Percentiles rank a stretch among this genome's conserved stretches.
phyloP scores from a whole-genome alignment of 768 basidiomycete genomes.

The Podaxis pistillaris region DNA sequence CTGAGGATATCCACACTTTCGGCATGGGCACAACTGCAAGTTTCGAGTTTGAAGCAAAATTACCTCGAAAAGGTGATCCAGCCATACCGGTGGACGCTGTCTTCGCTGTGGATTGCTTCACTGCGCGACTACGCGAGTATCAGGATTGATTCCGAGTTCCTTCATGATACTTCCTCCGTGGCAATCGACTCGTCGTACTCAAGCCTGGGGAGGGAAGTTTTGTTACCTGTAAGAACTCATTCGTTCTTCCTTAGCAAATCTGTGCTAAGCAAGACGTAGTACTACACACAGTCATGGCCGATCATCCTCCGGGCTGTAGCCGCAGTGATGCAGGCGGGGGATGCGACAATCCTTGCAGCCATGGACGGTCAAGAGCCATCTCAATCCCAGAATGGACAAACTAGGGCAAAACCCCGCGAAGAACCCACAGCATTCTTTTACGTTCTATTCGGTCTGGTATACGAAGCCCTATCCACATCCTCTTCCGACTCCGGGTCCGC shows the following conservation, averaged over 20 bases:
- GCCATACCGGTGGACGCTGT: conserved; percentile 73
- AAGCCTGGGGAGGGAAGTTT: conserved; percentile 85
- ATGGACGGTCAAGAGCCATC: conserved; percentile 70
- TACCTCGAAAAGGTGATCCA: conserved; percentile 83
- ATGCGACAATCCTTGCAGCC: conserved; percentile 68
- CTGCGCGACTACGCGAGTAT: conserved; percentile 92
- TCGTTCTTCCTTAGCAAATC: background rate
- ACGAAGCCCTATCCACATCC: conserved; percentile 75
- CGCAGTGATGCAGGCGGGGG: conserved; percentile 67
- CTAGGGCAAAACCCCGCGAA: conserved; percentile 43
- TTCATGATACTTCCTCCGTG: conserved; percentile 71
- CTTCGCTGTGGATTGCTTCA: conserved; percentile 83
- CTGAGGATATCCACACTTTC: conserved; percentile 88
- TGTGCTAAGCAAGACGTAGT: conserved; percentile 45
- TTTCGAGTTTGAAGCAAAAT: conserved; percentile 67
- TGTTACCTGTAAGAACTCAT: conserved; percentile 72
- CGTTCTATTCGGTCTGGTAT: conserved; percentile 90
- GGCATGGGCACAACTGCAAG: conserved; percentile 92
- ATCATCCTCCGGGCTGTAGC: conserved; percentile 85
- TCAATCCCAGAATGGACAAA: conserved; percentile 22
- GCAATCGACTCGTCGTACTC: conserved; percentile 82
- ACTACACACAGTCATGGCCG: conserved; percentile 82
- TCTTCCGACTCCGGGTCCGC: conserved; percentile 55
- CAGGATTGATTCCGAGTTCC: conserved; percentile 83
- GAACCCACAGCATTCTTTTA: conserved; percentile 78